Percentiles rank a stretch among this genome's conserved stretches.
These are phyloP conservation scores for Suhomyces maxii DNA, from an alignment of 1,139 yeast genomes.

Conservation along the genomic window DNA sequence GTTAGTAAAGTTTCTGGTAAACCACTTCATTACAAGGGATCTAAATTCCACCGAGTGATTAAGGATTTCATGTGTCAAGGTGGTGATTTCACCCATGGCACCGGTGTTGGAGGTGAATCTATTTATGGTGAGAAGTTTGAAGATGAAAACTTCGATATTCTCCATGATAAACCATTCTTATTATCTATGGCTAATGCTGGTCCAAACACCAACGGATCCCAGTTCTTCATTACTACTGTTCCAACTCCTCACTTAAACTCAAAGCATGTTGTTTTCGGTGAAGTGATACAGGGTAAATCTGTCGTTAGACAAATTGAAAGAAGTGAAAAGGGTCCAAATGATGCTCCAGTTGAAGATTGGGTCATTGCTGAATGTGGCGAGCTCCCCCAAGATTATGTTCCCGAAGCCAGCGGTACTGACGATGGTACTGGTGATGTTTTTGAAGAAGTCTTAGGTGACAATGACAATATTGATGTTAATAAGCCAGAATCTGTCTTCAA, in stretches of 20 bases:
- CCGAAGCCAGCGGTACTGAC: constrained; percentile 43
- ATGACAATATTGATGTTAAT: constrained; percentile 60
- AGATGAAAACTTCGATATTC: constrained; percentile 79
- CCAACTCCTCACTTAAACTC: constrained; percentile 86
- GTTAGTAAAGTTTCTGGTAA: constrained; percentile 55
- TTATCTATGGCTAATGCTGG: constrained; percentile 98
- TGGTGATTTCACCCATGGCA: constrained; percentile 89
- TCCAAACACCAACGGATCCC: constrained; percentile 93
- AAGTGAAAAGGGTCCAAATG: constrained; percentile 59
- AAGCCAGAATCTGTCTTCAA: constrained; percentile 63
- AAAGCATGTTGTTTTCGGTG: constrained; percentile 95
- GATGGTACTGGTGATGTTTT: constrained; percentile 87
- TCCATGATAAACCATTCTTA: constrained; percentile 82
- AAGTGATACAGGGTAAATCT: constrained; percentile 79
- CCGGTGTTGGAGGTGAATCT: constrained; percentile 94
- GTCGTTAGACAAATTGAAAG: constrained; percentile 77
- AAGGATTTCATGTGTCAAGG: constrained; percentile 93
- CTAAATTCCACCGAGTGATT: constrained; percentile 89
- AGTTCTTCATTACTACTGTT: constrained; percentile 87
- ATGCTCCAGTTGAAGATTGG: constrained; percentile 66
- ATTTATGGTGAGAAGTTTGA: constrained; percentile 94
- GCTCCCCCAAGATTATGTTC: constrained; percentile 58
- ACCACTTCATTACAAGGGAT: constrained; percentile 73
- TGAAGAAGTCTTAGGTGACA: constrained; percentile 77
- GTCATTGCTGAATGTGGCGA: constrained; percentile 79